Evolutionary conservation across 2,329 filamentous ascomycete genomes (phyloP).

Genomic region (Fusarium pilosicola): DNA sequence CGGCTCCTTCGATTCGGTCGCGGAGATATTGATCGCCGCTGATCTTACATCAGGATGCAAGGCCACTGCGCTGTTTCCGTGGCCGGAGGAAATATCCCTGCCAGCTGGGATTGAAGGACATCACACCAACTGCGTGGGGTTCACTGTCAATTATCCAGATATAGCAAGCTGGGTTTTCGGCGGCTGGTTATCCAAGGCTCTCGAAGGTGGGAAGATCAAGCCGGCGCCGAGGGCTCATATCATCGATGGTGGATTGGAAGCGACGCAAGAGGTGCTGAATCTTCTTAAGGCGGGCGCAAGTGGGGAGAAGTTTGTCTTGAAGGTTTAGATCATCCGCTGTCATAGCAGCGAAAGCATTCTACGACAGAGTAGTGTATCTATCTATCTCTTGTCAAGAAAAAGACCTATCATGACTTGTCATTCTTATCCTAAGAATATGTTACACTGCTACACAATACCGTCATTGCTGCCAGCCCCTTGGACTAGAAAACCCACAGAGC

Average conservation of each 20-base stretch:
- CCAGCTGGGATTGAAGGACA: background rate
- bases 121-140: background rate
- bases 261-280: background rate
- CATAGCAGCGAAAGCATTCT: no score
- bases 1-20: background rate
- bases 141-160: fast-evolving
- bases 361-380: no score
- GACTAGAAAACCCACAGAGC: no score
- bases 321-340: background rate
- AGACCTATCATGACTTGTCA: no score
- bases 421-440: no score
- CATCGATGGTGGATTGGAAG: background rate
- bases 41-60: fast-evolving
- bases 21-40: fast-evolving
- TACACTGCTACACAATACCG: no score
- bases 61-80: background rate
- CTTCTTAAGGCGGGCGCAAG: background rate
- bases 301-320: background rate
- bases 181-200: background rate
- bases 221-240: background rate
- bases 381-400: no score
- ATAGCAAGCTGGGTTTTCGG: background rate
- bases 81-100: fast-evolving
- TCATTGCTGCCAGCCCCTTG: no score
- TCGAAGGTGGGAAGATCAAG: background rate